Percentiles rank a stretch among this genome's conserved stretches.
Evolutionary conservation across 371 early-diverging fungal species (phyloP).

Genomic region (Mucor circinelloides): DNA sequence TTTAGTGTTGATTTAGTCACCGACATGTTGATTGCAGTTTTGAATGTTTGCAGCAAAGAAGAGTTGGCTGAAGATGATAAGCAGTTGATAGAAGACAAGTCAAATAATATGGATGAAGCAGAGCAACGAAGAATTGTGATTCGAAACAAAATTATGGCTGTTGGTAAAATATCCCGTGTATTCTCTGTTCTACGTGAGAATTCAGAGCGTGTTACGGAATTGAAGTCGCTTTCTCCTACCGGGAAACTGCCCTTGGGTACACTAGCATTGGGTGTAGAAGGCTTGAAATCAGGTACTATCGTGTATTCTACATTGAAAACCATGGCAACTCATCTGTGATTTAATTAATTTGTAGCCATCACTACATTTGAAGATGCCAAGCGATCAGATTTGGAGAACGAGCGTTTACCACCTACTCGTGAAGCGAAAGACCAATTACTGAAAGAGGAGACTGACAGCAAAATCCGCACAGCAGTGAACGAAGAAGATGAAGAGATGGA

Average conservation of each 20-base stretch:
- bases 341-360: slow-evolving; percentile 58
- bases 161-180: slow-evolving; percentile 88
- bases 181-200: slow-evolving; percentile 90
- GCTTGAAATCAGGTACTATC: slow-evolving; percentile 74
- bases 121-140: slow-evolving; percentile 77
- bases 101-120: slow-evolving; percentile 40
- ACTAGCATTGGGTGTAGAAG: slow-evolving; percentile 88
- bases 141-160: slow-evolving; percentile 89
- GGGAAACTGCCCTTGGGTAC: slow-evolving; percentile 83
- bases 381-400: slow-evolving; percentile 87
- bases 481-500: slow-evolving; percentile 47
- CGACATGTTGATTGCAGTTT: slow-evolving; percentile 92
- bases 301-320: neutral
- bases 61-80: slow-evolving; percentile 63
- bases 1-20: slow-evolving; percentile 61
- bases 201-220: slow-evolving; percentile 88
- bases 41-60: slow-evolving; percentile 89
- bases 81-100: slow-evolving; percentile 20
- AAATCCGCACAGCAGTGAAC: slow-evolving; percentile 51
- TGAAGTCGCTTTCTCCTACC: slow-evolving; percentile 87
- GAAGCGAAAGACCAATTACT: slow-evolving; percentile 49
- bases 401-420: slow-evolving; percentile 86
- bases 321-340: neutral
- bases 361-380: slow-evolving; percentile 92
- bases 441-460: slow-evolving; percentile 56